phyloP scores from a whole-genome alignment of 2,329 filamentous ascomycete species.

The Cadophora sp. region DNA sequence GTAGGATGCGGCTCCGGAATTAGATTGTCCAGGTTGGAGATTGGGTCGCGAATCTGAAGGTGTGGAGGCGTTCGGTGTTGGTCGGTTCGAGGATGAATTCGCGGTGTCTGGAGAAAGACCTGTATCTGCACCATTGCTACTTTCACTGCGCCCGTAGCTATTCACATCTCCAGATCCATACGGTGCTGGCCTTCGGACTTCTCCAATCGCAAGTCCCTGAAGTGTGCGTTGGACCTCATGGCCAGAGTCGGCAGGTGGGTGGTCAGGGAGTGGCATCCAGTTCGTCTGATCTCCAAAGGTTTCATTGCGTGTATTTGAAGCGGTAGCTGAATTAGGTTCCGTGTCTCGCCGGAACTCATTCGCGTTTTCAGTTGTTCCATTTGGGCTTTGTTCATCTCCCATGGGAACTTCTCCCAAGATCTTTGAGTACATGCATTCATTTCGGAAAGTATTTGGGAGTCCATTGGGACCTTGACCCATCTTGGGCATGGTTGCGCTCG shows the following conservation, averaged over 20 bases:
- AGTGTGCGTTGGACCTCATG: slow-evolving; percentile 36
- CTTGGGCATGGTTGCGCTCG: slow-evolving; percentile 33
- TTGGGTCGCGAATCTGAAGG: slow-evolving; percentile 50
- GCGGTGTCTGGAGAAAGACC: slow-evolving; percentile 39
- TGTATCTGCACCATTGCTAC: slow-evolving; percentile 46
- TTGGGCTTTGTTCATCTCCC: slow-evolving; percentile 25
- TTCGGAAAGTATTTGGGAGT: slow-evolving; percentile 7
- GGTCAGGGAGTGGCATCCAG: slow-evolving; percentile 32
- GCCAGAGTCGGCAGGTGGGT: slow-evolving; percentile 19
- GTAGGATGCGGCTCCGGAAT: slow-evolving; percentile 56
- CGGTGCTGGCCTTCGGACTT: slow-evolving; percentile 16
- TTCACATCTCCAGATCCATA: slow-evolving; percentile 35
- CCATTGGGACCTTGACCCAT: slow-evolving; percentile 19
- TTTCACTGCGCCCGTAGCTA: slow-evolving; percentile 52
- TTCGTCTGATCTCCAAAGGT: slow-evolving; percentile 26
- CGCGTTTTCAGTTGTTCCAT: neutral
- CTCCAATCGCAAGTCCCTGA: slow-evolving; percentile 34
- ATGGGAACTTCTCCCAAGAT: slow-evolving; percentile 10
- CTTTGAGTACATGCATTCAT: slow-evolving; percentile 33
- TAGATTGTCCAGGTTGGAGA: slow-evolving; percentile 38
- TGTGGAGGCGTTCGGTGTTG: slow-evolving; percentile 65
- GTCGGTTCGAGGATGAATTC: slow-evolving; percentile 54
- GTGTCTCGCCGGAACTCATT: slow-evolving; percentile 21
- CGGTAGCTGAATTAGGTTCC: slow-evolving; percentile 26
- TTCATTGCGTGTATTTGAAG: slow-evolving; percentile 21